These are phyloP conservation scores for Narthecium ossifragum DNA, from an alignment of 106 monocot genomes.

Conservation along the genomic window DNA sequence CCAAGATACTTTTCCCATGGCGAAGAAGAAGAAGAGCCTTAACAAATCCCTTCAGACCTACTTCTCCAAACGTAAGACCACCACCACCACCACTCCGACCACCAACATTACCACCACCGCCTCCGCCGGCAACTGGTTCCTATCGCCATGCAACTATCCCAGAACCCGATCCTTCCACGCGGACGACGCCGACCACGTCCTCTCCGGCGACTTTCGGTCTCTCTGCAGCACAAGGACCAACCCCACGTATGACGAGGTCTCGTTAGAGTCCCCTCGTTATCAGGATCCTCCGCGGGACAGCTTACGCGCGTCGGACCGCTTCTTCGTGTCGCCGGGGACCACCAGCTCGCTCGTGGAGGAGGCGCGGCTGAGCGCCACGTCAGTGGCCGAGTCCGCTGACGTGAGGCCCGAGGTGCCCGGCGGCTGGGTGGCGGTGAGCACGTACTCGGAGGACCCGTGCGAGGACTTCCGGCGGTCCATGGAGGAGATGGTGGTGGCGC, in stretches of 20 bases:
- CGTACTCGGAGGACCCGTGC: conserved; percentile 33
- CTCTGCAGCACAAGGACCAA: background rate
- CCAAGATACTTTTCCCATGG: background rate
- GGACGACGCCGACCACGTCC: background rate
- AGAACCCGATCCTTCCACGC: background rate
- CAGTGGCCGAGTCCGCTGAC: background rate
- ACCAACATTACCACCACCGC: background rate
- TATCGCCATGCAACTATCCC: background rate
- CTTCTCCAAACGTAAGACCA: conserved; percentile 5
- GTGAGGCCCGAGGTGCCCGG: background rate
- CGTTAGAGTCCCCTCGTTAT: conserved; percentile 1
- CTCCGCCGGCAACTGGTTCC: background rate
- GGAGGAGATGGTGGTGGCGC: conserved; percentile 50
- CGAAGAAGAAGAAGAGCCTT: background rate
- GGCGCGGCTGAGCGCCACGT: conserved; percentile 7
- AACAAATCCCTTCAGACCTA: conserved; percentile 2
- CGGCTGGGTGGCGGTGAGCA: conserved; percentile 22
- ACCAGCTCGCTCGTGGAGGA: conserved; percentile 20
- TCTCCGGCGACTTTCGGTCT: background rate
- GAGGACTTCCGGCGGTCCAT: conserved; percentile 47
- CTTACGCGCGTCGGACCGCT: conserved; percentile 16
- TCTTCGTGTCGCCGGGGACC: conserved; percentile 17
- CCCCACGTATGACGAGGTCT: background rate
- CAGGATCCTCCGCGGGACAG: conserved; percentile 1
- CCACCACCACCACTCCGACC: background rate